phyloP scores from a whole-genome alignment of 345 rosid genomes.

The Pugionium cornutum region DNA sequence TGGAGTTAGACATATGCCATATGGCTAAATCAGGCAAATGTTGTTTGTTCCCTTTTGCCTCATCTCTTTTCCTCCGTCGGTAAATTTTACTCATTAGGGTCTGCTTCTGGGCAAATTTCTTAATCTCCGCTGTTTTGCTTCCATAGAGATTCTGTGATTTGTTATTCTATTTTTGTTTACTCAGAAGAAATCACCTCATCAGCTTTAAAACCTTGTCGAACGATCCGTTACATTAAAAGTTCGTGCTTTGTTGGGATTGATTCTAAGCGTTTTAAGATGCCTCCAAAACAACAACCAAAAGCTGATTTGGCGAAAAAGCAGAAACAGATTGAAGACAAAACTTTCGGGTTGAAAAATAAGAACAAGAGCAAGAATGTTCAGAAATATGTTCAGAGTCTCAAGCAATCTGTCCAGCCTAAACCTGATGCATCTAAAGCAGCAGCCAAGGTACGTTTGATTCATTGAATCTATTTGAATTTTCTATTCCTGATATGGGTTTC shows the following conservation, averaged over 20 bases:
- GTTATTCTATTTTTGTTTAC: too few relatives aligned
- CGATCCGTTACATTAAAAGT: slow-evolving; percentile 25
- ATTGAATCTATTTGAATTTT: too few relatives aligned
- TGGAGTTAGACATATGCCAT: slow-evolving; percentile 20
- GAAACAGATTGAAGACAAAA: slow-evolving; percentile 90
- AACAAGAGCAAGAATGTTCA: slow-evolving; percentile 96
- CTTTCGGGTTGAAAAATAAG: slow-evolving; percentile 90
- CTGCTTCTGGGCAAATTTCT: slow-evolving; percentile 21
- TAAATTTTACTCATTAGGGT: slow-evolving; percentile 35
- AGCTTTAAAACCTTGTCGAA: slow-evolving; percentile 27
- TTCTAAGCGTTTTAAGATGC: slow-evolving; percentile 51
- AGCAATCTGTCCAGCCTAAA: slow-evolving; percentile 81
- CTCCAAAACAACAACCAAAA: slow-evolving; percentile 88
- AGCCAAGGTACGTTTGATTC: slow-evolving; percentile 56
- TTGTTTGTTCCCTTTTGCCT: background rate
- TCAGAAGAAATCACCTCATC: background rate
- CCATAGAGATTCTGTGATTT: slow-evolving; percentile 11
- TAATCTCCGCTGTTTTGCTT: slow-evolving; percentile 37
- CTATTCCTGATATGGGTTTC: too few relatives aligned
- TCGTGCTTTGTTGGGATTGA: background rate
- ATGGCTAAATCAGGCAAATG: slow-evolving; percentile 20
- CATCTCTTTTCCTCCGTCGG: slow-evolving; percentile 25
- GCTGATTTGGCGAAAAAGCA: slow-evolving; percentile 79
- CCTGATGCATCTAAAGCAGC: slow-evolving; percentile 63
- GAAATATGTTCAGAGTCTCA: slow-evolving; percentile 82